Base-by-base conservation (phyloP, 352 stramenopile genomes). In the Phytopythium sindhum region DNA sequence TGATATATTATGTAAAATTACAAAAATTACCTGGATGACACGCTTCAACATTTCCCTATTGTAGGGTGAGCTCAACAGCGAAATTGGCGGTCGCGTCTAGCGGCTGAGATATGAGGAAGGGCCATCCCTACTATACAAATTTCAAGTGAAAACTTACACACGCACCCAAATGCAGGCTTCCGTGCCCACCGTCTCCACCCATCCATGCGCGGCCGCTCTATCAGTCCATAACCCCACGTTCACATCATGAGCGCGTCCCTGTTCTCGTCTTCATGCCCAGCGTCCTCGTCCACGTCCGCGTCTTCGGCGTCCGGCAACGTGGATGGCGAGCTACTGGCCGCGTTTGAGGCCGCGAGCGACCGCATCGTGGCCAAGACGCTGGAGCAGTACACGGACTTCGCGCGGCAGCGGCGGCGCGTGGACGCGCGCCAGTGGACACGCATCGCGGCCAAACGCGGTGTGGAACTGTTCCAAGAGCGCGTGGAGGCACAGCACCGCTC, bases 381-480 rank as follows among this genome's bases (percentile, higher is more conserved):
- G 60, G 60, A 74, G 29, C 75, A 78, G 23, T 87, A 86, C 65
- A 60, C 73, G 24, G 68, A 79, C 47, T 87, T 86, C 41, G 67
- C 74, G 61, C 68, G 70, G n/a, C 66, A 73, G 39, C 69, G 69
- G 26, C 67, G 66, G 21, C 71, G 71, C 48, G 69, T 85, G 45
- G 74, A 85, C 59, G 35, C 62, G 8, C 50, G 55, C 41, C 71
- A 75, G 55, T 85, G 77, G 72, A 57, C 63, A 21, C 77, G 76
- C 42, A 64, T 90, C 65, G 73, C 66, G 54, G 63, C 64, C 6
- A 74, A 77, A 55, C 67, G 77, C 17, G 79, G 79, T 14, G 59
- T 90, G 17, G 70, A 75, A 37, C 59, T 90, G 19, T 90, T 84
- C 74, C 75, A 77, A 50, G 78, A 90, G 65, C 75, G 69, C 23